Evolutionary conservation across 345 rosid genomes (phyloP).

Genomic region (Jatropha curcas): DNA sequence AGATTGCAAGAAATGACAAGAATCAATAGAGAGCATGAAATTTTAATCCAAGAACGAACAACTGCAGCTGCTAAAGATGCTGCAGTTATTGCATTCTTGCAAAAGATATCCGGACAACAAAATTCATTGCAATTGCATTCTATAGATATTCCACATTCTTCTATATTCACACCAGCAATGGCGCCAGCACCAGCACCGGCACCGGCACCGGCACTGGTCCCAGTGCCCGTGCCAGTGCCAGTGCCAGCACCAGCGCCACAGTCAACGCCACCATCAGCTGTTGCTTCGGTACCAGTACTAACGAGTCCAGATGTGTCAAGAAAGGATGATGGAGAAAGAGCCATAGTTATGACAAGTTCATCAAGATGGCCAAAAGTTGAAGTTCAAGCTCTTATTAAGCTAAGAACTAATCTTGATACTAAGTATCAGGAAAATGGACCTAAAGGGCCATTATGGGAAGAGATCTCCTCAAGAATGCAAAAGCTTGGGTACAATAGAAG

Average conservation of each 20-base stretch:
- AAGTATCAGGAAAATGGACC: conserved; percentile 64
- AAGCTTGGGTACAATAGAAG: conserved; percentile 67
- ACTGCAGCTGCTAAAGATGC: conserved; percentile 72
- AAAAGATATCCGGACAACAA: conserved; percentile 60
- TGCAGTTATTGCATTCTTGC: conserved; percentile 70
- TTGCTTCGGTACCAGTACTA: neutral
- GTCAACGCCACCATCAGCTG: neutral
- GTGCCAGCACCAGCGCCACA: neutral
- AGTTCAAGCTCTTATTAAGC: conserved; percentile 64
- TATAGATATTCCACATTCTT: neutral
- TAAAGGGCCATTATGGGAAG: conserved; percentile 91
- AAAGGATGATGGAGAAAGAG: conserved; percentile 24
- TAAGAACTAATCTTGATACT: conserved; percentile 56
- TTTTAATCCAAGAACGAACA: conserved; percentile 69
- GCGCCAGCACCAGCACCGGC: neutral
- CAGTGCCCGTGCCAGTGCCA: neutral
- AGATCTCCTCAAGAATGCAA: conserved; percentile 68
- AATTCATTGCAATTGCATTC: conserved; percentile 18
- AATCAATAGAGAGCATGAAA: conserved; percentile 58
- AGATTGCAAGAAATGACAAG: conserved; percentile 59
- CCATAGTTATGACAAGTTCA: conserved; percentile 38
- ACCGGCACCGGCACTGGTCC: neutral
- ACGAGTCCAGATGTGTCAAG: neutral
- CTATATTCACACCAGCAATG: neutral
- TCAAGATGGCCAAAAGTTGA: conserved; percentile 93